Percentiles rank a stretch among this genome's conserved stretches.
phyloP scores from a whole-genome alignment of 192 early-diverging fungal species.

The Chytriomyces sp. region DNA sequence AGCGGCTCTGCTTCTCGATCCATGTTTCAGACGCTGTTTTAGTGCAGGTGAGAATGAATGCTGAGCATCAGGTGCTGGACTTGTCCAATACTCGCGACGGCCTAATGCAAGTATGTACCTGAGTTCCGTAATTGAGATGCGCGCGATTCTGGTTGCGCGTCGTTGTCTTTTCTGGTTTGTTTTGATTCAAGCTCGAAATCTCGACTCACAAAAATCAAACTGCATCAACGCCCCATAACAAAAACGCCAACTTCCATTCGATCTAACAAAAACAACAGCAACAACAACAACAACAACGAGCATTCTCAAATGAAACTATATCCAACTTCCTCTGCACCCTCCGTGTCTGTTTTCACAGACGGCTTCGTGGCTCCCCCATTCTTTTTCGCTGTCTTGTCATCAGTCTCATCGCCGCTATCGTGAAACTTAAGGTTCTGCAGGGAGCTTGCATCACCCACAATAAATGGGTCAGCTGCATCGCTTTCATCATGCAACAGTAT shows the following conservation, averaged over 20 bases:
- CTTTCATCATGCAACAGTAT: not conserved
- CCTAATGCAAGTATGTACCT: too few relatives aligned
- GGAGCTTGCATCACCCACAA: constrained; percentile 16
- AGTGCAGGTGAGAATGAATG: too few relatives aligned
- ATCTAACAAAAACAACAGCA: constrained; percentile 1
- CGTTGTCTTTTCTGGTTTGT: too few relatives aligned
- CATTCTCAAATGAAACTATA: constrained; percentile 10
- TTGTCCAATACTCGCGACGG: too few relatives aligned
- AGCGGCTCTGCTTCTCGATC: too few relatives aligned
- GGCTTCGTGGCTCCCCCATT: not conserved
- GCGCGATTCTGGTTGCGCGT: too few relatives aligned
- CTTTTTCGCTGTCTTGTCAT: not conserved
- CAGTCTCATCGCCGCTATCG: not conserved
- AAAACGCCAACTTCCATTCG: not conserved
- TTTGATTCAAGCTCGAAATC: too few relatives aligned
- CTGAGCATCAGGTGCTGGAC: too few relatives aligned
- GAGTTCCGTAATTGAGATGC: too few relatives aligned
- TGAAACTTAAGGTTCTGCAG: constrained; percentile 23
- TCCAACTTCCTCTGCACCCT: constrained; percentile 6
- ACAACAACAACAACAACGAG: constrained; percentile 1
- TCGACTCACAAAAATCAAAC: too few relatives aligned
- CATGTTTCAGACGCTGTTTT: too few relatives aligned
- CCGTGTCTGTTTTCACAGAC: not conserved
- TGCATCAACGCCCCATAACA: too few relatives aligned
- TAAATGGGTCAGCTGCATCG: constrained; percentile 11